Base-by-base conservation (phyloP, 306 rosid genomes). In the Comarum palustre region DNA sequence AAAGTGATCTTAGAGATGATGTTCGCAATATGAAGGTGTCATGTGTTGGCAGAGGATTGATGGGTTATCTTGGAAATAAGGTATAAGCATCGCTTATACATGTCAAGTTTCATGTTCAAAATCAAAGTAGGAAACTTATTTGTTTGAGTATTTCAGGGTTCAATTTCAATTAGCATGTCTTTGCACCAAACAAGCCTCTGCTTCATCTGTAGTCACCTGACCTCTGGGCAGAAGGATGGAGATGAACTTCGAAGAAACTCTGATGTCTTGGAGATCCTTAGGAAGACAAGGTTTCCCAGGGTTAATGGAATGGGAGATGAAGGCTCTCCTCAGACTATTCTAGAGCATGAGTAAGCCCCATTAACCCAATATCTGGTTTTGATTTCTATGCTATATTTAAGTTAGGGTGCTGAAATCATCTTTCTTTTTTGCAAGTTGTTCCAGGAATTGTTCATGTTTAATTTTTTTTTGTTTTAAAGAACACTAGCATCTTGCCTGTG, bases 31-130 rank as follows among this genome's bases (percentile, higher is more conserved):
- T 95, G 96, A 90, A 89, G 78, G 97, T 95, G 66, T 95, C 99
- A 77, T 94, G 99, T 51, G 96, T 94, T 73, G 97, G 99, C 65
- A 85, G 99, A 81, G 99, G 99, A 75, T 83, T 95, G 68, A 95
- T 95, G 99, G 99, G 99, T 59, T 95, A 91, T 80, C 97, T 95
- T 10, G 99, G 99, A 79, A 95, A 95, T 79, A 95, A 95, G 97
- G 97, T 95, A 84, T 34, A 52, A 15, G 80, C 36, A 25, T 46
- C 36, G 5, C 36, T 32, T 25, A 39, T 63, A 45, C 69, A 47
- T 60, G 32, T 81, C 22, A 32, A 54, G 34, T 73, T 81, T 67
- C 36, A 43, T 72, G 20, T 0, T 5, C 24, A 67, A 55, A 75
- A 55, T 14, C 64, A 32, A 61, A 13, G 24, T 29, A 57, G 39